Base-by-base conservation (phyloP, 257 asterid genomes). In the Scutellaria barbata region DNA sequence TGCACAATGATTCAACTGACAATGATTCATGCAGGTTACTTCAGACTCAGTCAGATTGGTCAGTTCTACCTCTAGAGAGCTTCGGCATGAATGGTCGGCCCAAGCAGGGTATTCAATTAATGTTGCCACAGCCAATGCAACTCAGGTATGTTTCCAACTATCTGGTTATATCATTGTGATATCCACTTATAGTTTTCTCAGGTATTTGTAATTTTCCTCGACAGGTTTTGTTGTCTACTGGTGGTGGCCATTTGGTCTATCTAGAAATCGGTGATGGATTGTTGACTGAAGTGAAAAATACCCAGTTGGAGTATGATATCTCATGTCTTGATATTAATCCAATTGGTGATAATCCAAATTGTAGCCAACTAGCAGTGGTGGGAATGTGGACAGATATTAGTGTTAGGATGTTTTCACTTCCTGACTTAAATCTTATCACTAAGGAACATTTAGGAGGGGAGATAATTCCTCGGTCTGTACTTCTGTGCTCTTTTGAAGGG, bases 301-400 rank as follows among this genome's bases (percentile, higher is more conserved):
- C 83, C 18, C 92, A 87, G 82, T 73, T 92, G 89, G 98, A 95
- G 81, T 79, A 92, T 78, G 98, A 95, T 76, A 84, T 95, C 80
- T 89, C 99, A 22, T 95, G 99, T 87, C 89, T 95, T 68, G 99
- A 95, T 79, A 88, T 95, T 39, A 92, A 95, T 83, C 96, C 99
- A 63, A 87, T 95, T 78, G 97, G 96, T 53, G 95, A 85, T 40
- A 75, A 85, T 87, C 87, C 91, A 79, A 88, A 85, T 73, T 64
- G 78, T 64, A 89, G 99, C 82, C 85, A 80, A 74, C 86, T 92
- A 22, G 99, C 98, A 75, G 99, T 93, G 5, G 99, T 95, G 71
- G 99, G 99, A 30, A 92, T 92, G 99, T 95, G 99, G 99, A 92
- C 90, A 17, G 99, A 92, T 85, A 92, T 92, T 69, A 95, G 96